Evolutionary conservation across 306 rosid species (phyloP).

Genomic region (Aeschynomene evenia): DNA sequence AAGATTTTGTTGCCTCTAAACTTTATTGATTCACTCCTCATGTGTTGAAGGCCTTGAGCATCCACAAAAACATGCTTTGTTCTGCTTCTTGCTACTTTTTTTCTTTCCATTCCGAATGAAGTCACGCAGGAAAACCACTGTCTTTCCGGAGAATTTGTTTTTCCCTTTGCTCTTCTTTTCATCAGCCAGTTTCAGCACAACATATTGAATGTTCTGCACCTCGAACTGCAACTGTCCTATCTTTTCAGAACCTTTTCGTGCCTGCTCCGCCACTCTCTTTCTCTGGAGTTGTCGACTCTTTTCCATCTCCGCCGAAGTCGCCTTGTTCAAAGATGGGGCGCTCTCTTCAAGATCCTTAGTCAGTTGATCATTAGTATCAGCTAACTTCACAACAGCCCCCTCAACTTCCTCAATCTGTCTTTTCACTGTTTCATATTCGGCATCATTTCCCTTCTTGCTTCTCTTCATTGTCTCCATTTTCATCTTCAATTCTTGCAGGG

Average conservation of each 20-base stretch:
- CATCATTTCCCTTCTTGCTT: constrained; percentile 44
- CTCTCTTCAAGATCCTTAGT: constrained; percentile 56
- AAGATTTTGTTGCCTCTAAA: constrained; percentile 28
- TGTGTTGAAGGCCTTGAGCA: constrained; percentile 63
- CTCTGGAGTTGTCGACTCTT: constrained; percentile 46
- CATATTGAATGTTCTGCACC: constrained; percentile 75
- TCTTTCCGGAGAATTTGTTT: constrained; percentile 58
- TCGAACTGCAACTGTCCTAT: constrained; percentile 85
- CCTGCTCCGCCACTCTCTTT: constrained; percentile 64
- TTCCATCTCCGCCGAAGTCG: constrained; percentile 44
- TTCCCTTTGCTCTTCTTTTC: constrained; percentile 62
- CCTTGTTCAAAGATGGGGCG: constrained; percentile 41
- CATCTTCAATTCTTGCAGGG: constrained; percentile 59
- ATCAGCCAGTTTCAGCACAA: constrained; percentile 65
- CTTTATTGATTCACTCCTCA: constrained; percentile 52
- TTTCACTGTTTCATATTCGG: constrained; percentile 62
- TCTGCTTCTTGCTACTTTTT: constrained; percentile 47
- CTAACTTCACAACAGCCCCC: constrained; percentile 62
- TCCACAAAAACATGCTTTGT: constrained; percentile 64
- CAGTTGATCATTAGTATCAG: constrained; percentile 56
- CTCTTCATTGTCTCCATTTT: constrained; percentile 59
- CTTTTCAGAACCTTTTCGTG: constrained; percentile 66
- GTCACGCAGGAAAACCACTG: constrained; percentile 70
- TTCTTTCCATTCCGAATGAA: constrained; percentile 65
- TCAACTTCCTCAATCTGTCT: constrained; percentile 77